These are phyloP conservation scores for Polyplosphaeria fusca DNA, from an alignment of 495 filamentous ascomycete species.

Conservation along the genomic window DNA sequence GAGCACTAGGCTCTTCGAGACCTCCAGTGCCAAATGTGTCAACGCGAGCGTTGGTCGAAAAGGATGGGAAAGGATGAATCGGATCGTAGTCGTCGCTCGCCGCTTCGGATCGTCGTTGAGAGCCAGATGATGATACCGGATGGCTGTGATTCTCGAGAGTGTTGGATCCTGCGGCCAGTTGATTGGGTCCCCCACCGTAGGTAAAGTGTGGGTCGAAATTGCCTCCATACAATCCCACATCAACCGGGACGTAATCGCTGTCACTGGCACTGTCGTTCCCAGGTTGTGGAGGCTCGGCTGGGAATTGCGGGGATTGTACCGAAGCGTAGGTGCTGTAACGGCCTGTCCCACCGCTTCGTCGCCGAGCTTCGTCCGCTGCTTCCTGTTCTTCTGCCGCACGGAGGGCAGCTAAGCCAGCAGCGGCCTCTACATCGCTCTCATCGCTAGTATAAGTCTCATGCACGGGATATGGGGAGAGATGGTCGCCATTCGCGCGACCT, in stretches of 20 bases:
- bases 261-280: conserved; percentile 52
- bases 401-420: conserved; percentile 79
- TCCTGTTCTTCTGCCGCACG: conserved; percentile 84
- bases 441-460: conserved; percentile 54
- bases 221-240: conserved; percentile 69
- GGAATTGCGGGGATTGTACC: conserved; percentile 29
- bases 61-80: conserved; percentile 61
- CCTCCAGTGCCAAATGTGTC: conserved; percentile 87
- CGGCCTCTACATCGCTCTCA: conserved; percentile 87
- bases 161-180: conserved; percentile 27
- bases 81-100: conserved; percentile 41
- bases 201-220: conserved; percentile 69
- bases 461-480: conserved; percentile 21
- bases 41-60: conserved; percentile 55
- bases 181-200: conserved; percentile 61
- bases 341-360: conserved; percentile 48
- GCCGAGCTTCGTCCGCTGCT: conserved; percentile 51
- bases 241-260: conserved; percentile 67
- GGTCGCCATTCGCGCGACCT: conserved; percentile 51
- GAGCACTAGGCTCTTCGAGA: conserved; percentile 64
- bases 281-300: conserved; percentile 35
- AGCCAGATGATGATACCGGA: conserved; percentile 39
- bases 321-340: conserved; percentile 34
- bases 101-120: conserved; percentile 38
- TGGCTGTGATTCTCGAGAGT: conserved; percentile 32